These are phyloP conservation scores for Cercospora citrullina DNA, from an alignment of 2,329 filamentous ascomycete genomes.

Conservation along the genomic window DNA sequence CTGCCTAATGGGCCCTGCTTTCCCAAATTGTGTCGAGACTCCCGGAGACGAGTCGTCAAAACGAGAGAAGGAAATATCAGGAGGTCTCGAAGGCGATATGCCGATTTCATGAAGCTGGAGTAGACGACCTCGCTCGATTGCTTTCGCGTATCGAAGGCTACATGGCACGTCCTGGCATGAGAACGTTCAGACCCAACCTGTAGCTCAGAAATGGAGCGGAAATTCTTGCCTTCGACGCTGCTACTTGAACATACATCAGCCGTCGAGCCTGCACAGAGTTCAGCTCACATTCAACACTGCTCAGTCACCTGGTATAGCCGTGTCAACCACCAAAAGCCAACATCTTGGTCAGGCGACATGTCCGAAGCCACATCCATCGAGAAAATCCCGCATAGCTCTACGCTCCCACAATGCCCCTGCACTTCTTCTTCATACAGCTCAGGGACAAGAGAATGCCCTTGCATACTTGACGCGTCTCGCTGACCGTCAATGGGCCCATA, in stretches of 20 bases:
- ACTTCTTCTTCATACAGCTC: not conserved
- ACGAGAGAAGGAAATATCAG: not conserved
- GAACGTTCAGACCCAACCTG: not conserved
- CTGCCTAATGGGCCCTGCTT: too few species aligned
- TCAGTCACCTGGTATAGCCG: not conserved
- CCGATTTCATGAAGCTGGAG: not conserved
- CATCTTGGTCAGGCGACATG: not conserved
- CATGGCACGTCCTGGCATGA: not conserved
- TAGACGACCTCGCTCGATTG: not conserved
- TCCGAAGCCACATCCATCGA: not conserved
- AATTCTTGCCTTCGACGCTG: not conserved
- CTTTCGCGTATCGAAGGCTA: not conserved
- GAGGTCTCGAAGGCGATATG: too few species aligned
- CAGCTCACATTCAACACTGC: not conserved
- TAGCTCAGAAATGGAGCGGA: not conserved
- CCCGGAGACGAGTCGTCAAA: not conserved
- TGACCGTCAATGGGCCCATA: not conserved
- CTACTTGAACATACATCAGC: not conserved
- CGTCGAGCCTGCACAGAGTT: not conserved
- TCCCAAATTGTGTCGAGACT: not conserved
- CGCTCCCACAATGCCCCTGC: not conserved
- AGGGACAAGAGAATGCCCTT: too few species aligned
- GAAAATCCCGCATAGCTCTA: not conserved
- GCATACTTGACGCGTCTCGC: too few species aligned
- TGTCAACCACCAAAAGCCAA: not conserved